Evolutionary conservation across 345 rosid species (phyloP), one percentile per base, ranked within the genome.

Genomic region (Boechera retrofracta): DNA sequence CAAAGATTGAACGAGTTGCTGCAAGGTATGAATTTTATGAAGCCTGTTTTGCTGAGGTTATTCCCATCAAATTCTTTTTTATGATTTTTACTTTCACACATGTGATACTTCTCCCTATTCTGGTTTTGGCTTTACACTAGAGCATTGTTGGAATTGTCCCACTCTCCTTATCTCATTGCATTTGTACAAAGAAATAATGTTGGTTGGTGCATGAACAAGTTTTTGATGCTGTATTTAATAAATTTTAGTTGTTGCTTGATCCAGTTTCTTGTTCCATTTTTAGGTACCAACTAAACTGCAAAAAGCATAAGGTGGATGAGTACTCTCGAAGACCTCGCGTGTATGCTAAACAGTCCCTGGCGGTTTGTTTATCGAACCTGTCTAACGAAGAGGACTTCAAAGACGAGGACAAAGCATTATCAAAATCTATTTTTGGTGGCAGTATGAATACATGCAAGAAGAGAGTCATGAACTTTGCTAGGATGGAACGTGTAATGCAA

Each of bases 381-480:
- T 76, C 87, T 54, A 85, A 64, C 56, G 81, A 73, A 52, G 98
- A 87, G 76, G 93, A 89, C 64, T 79, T 86, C 76, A 86, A 85
- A 79, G 89, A 93, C 35, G 96, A 88, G 51, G 55, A 61, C 13
- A 81, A 66, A 74, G 78, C 78, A 52, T 83, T 95, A 60, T 91
- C 96, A 10, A 95, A 89, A 83, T 95, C 96, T 36, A 79, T 92
- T 69, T 51, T 87, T 13, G 87, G 91, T 79, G 99, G 97, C 71
- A 93, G 86, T 77, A 84, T 86, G 83, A 95, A 93, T 76, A 81
- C 77, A 45, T 82, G 78, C 90, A 95, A 93, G 89, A 86, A 74
- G n/a, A 87, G 96, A 85, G 63, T 88, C 66, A 54, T 88, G 65
- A 86, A 86, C 66, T 88, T 87, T 80, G 12, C 41, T 60, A 86